phyloP scores from a whole-genome alignment of 2,329 filamentous ascomycete species.

The Fusarium sarcochroum region DNA sequence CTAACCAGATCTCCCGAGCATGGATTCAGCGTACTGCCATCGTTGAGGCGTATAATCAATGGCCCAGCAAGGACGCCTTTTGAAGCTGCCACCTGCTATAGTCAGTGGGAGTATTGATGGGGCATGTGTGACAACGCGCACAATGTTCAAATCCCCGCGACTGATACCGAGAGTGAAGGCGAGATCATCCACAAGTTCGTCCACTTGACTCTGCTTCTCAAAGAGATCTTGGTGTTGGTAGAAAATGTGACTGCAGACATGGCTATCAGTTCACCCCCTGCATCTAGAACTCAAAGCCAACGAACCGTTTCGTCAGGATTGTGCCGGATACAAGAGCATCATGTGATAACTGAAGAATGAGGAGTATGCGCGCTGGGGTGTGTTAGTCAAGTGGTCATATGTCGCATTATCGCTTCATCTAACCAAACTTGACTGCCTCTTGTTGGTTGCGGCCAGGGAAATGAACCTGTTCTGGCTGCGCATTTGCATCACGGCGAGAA shows the following conservation, averaged over 20 bases:
- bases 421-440: slow-evolving; percentile 69
- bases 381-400: slow-evolving; percentile 1
- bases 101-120: slow-evolving; percentile 18
- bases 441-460: slow-evolving; percentile 65
- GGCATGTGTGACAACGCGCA: slow-evolving; percentile 55
- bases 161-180: slow-evolving; percentile 77
- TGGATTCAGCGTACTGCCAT: slow-evolving; percentile 58
- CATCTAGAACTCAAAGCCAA: not conserved
- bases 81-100: slow-evolving; percentile 74
- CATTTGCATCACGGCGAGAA: slow-evolving; percentile 15
- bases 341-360: slow-evolving; percentile 72
- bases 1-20: slow-evolving; percentile 51
- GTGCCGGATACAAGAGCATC: slow-evolving; percentile 69
- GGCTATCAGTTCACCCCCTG: not conserved
- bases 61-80: slow-evolving; percentile 79
- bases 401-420: not conserved
- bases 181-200: slow-evolving; percentile 80
- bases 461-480: slow-evolving; percentile 41
- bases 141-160: slow-evolving; percentile 78
- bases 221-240: slow-evolving; percentile 84
- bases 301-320: slow-evolving; percentile 73
- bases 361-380: slow-evolving; percentile 66
- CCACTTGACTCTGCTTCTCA: slow-evolving; percentile 75
- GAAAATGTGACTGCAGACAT: slow-evolving; percentile 76
- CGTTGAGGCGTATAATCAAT: slow-evolving; percentile 61